phyloP scores from a whole-genome alignment of 208 protist genomes.

The Acanthamoeba sp. region DNA sequence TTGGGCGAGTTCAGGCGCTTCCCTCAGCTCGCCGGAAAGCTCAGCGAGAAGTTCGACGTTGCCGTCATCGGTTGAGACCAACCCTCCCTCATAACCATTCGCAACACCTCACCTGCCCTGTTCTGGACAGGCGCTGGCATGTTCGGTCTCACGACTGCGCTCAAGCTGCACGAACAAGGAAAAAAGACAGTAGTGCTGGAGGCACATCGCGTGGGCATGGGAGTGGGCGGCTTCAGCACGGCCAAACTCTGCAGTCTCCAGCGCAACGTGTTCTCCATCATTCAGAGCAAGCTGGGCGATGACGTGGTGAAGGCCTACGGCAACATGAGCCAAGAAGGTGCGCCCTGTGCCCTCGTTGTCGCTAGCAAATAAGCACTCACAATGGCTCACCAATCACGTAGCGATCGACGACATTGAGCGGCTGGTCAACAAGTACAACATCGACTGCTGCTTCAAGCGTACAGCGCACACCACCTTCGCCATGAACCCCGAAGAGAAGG shows the following conservation, averaged over 20 bases:
- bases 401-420: slow-evolving; percentile 55
- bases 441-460: slow-evolving; percentile 58
- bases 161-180: slow-evolving; percentile 27
- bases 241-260: slow-evolving; percentile 63
- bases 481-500: slow-evolving; percentile 14
- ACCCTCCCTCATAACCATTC: no score
- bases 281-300: slow-evolving; percentile 12
- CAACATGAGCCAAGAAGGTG: slow-evolving; percentile 39
- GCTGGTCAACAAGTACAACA: not conserved
- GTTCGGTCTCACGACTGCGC: slow-evolving; percentile 22
- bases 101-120: no score
- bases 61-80: slow-evolving; percentile 50
- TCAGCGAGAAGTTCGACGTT: slow-evolving; percentile 5
- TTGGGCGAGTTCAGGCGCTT: slow-evolving; percentile 44
- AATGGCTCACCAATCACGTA: not conserved
- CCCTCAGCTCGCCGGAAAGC: not conserved
- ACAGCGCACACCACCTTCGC: not conserved
- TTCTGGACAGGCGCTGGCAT: slow-evolving; percentile 63
- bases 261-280: slow-evolving; percentile 4
- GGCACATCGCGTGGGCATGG: slow-evolving; percentile 42
- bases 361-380: not conserved
- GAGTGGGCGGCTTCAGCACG: slow-evolving; percentile 39
- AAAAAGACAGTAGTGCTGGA: slow-evolving; percentile 7
- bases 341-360: not conserved
- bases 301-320: slow-evolving; percentile 34